Conservation (phyloP, 805 yeast species). For the Vanderwaltozyma verrucispora region DNA sequence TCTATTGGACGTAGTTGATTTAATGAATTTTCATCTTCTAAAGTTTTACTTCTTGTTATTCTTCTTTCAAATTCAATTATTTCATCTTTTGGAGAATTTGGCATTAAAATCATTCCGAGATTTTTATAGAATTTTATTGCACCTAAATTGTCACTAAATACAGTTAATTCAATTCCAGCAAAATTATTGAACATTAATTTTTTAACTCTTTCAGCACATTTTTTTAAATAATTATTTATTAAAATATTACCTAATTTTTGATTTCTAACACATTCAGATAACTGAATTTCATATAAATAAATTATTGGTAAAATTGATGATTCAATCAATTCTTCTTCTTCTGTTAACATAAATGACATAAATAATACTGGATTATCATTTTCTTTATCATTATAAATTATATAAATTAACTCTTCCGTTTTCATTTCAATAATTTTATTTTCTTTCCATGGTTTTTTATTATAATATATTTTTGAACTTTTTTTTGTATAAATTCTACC, state of each 20-base stretch:
- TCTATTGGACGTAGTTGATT: not conserved
- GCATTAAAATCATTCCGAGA: conserved; percentile 14
- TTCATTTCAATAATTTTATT: conserved; percentile 24
- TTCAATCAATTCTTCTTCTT: conserved; percentile 13
- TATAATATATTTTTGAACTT: conserved; percentile 13
- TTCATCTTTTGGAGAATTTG: conserved; percentile 16
- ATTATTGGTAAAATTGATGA: conserved; percentile 8
- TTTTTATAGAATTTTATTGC: conserved; percentile 18
- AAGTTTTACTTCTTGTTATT: conserved; percentile 2
- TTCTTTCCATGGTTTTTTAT: conserved; percentile 15
- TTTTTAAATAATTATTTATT: conserved; percentile 1
- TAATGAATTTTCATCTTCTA: not conserved
- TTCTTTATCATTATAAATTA: conserved; percentile 11
- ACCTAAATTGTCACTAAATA: conserved; percentile 17
- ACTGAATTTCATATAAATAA: conserved; percentile 26
- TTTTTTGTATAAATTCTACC: conserved; percentile 15
- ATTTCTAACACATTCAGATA: conserved; percentile 9
- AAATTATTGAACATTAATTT: conserved; percentile 1
- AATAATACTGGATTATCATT: conserved; percentile 8
- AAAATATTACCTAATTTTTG: conserved; percentile 16
- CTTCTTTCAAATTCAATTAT: conserved; percentile 2
- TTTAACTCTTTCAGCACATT: not conserved
- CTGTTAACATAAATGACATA: conserved; percentile 21
- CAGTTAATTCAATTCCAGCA: conserved; percentile 21
- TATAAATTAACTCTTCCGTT: conserved; percentile 18